These are phyloP conservation scores for Boletus semigastroideus DNA, from an alignment of 1,284 basidiomycete species.

Conservation along the genomic window DNA sequence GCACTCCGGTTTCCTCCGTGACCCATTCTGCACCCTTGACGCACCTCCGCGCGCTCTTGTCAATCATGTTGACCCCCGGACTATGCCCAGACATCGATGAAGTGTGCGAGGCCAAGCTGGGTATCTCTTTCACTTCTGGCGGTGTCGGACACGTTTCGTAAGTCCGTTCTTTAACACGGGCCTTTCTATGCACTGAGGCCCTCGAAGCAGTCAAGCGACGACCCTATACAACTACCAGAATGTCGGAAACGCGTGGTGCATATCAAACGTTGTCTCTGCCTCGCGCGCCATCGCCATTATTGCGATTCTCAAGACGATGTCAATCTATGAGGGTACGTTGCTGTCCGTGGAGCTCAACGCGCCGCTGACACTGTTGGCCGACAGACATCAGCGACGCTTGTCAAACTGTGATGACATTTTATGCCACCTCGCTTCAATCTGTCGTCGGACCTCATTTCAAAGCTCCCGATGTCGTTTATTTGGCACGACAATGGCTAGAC, in stretches of 20 bases:
- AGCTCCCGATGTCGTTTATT: slow-evolving; percentile 66
- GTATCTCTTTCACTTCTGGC: slow-evolving; percentile 36
- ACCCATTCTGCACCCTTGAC: slow-evolving; percentile 43
- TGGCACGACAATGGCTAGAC: slow-evolving; percentile 77
- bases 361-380: background rate
- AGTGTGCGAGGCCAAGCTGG: slow-evolving; percentile 55
- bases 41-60: slow-evolving; percentile 47
- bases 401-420: slow-evolving; percentile 75
- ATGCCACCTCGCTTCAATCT: slow-evolving; percentile 64
- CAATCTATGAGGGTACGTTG: slow-evolving; percentile 64
- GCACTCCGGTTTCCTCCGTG: slow-evolving; percentile 31
- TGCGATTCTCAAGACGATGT: slow-evolving; percentile 66
- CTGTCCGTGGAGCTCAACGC: background rate
- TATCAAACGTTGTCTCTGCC: slow-evolving; percentile 72
- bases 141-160: slow-evolving; percentile 54
- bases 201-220: slow-evolving; percentile 30
- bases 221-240: slow-evolving; percentile 43
- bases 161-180: slow-evolving; percentile 11
- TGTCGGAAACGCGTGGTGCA: slow-evolving; percentile 56
- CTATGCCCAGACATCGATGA: slow-evolving; percentile 61
- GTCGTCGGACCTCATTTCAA: slow-evolving; percentile 58
- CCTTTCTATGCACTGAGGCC: slow-evolving; percentile 2
- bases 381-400: slow-evolving; percentile 65
- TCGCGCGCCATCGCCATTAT: slow-evolving; percentile 66
- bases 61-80: slow-evolving; percentile 51